Evolutionary conservation across 2,329 filamentous ascomycete genomes (phyloP), one percentile per base, ranked within the genome.

Genomic region (Helminthosporium solani): DNA sequence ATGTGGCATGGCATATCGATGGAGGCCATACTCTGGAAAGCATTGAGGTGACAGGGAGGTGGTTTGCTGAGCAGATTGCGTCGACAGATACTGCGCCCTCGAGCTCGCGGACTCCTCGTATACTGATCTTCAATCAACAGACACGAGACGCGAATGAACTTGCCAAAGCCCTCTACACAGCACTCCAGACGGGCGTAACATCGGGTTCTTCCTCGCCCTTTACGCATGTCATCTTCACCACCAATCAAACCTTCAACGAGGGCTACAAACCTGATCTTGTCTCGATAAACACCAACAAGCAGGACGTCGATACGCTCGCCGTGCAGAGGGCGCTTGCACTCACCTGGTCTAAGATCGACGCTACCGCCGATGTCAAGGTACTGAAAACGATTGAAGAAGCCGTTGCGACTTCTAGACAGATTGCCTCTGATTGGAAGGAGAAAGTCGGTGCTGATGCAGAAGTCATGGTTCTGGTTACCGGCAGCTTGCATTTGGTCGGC

Each of bases 71-170:
- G 35, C 68, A 57, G 51, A 71, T 64, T 30, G 54, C 61, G 11
- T 58, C 67, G 14, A 67, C 70, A 35, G 66, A 68, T 9, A 61
- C 68, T 4, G 58, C 68, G 6, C 47, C 47, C n/a, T 52, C 49
- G 56, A 42, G 43, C 18, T 44, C 53, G 3, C 44, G 49, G 16
- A 43, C 51, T 8, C 63, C 73, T 5, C 75, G 88, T 0, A 75
- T 86, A 46, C 73, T 97, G 36, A 79, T 97, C 38, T 97, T 97
- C 77, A 96, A 96, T 70, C 92, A 96, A 70, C 90, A 96, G 64
- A 90, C 89, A 8, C 82, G 90, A 25, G 85, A 96, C 61, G 87
- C 88, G 4, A 72, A 75, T 3, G 75, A 79, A 14, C 77, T 95
- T 1, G 79, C 92, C 2, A 72, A 71, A 25, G 78, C 78, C 0